These are phyloP conservation scores for Botrytis hyacinthi DNA, from an alignment of 2,329 filamentous ascomycete genomes.

Conservation along the genomic window DNA sequence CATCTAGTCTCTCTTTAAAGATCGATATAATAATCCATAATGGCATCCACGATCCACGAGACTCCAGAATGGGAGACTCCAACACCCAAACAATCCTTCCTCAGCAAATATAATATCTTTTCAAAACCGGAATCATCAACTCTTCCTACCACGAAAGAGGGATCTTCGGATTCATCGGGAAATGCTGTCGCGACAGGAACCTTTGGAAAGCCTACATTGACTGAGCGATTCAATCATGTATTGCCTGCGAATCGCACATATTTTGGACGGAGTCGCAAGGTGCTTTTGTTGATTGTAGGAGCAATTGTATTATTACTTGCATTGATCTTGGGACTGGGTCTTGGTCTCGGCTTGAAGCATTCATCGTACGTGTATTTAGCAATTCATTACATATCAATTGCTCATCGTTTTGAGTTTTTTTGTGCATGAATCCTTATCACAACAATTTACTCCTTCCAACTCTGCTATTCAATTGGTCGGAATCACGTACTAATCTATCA, in stretches of 20 bases:
- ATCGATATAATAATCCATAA: conserved; percentile 13
- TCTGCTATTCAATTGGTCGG: conserved; percentile 1
- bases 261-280: conserved; percentile 26
- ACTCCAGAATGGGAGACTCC: conserved; percentile 34
- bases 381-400: conserved; percentile 27
- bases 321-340: conserved; percentile 39
- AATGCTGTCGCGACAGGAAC: not conserved
- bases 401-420: not conserved
- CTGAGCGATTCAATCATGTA: conserved; percentile 1
- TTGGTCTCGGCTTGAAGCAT: conserved; percentile 36
- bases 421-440: not conserved
- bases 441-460: not conserved
- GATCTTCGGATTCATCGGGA: not conserved
- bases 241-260: conserved; percentile 25
- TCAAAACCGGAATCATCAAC: conserved; percentile 17
- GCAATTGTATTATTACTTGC: conserved; percentile 31
- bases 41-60: conserved; percentile 27
- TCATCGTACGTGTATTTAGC: conserved; percentile 24
- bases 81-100: conserved; percentile 19
- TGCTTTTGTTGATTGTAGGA: conserved; percentile 21
- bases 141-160: conserved; percentile 17
- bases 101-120: conserved; percentile 24
- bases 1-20: not conserved
- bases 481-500: not conserved
- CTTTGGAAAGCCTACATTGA: not conserved